phyloP scores from a whole-genome alignment of 2,329 filamentous ascomycete species.

The Eurotiales sp. region DNA sequence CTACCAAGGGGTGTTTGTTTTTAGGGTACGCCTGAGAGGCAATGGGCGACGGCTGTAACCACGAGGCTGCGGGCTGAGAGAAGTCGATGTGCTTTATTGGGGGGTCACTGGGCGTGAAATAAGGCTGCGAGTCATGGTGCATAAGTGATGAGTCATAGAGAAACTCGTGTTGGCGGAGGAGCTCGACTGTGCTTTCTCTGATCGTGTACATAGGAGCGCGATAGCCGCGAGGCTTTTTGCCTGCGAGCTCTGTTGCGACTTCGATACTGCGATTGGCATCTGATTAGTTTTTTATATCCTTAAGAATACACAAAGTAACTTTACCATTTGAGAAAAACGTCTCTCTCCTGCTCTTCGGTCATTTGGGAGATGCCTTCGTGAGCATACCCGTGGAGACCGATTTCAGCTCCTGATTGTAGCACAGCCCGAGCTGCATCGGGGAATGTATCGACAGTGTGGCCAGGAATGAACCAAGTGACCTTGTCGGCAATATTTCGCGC shows the following conservation, averaged over 20 bases:
- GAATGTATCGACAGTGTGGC: slow-evolving; percentile 50
- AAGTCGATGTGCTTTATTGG: slow-evolving; percentile 42
- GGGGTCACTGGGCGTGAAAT: slow-evolving; percentile 42
- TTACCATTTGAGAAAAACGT: slow-evolving; percentile 46
- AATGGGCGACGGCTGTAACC: slow-evolving; percentile 45
- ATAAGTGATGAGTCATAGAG: slow-evolving; percentile 51
- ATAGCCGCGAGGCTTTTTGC: slow-evolving; percentile 47
- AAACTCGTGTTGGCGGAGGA: slow-evolving; percentile 49
- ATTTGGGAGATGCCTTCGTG: slow-evolving; percentile 31
- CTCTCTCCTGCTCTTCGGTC: slow-evolving; percentile 47
- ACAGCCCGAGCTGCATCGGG: slow-evolving; percentile 36
- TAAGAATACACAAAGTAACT: background rate
- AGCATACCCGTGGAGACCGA: slow-evolving; percentile 43
- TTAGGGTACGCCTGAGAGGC: slow-evolving; percentile 20
- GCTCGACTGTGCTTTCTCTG: slow-evolving; percentile 45
- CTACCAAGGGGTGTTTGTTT: slow-evolving; percentile 35
- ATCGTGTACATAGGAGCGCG: slow-evolving; percentile 52
- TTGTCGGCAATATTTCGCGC: slow-evolving; percentile 40
- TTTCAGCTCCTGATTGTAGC: slow-evolving; percentile 35
- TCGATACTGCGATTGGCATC: slow-evolving; percentile 25
- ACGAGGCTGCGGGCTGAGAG: slow-evolving; percentile 35
- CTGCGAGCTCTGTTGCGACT: slow-evolving; percentile 41
- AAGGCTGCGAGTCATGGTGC: slow-evolving; percentile 50
- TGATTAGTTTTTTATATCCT: background rate
- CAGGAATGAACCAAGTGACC: slow-evolving; percentile 50